Base-by-base conservation (phyloP, 495 filamentous ascomycete species). In the Trichocladium antarcticum region DNA sequence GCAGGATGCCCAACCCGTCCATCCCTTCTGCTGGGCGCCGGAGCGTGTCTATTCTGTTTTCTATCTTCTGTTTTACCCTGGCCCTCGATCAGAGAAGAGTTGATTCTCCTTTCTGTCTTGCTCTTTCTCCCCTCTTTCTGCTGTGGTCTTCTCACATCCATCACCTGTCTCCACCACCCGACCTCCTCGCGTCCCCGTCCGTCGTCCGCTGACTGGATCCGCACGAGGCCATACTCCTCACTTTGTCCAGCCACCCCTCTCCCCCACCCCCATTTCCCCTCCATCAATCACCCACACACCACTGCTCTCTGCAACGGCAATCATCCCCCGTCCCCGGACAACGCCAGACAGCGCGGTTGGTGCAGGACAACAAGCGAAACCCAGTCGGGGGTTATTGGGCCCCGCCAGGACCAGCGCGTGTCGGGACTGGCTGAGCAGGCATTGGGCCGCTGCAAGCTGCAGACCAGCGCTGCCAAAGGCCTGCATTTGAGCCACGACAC, bases 401-500 rank as follows among this genome's bases (percentile, higher is more conserved):
- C 62, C 51, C 42, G 46, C 45, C 42, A 29, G 28, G 45, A 49
- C 56, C 59, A 58, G 57, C 53, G 57, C 57, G 49, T 58, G 61
- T 53, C 57, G 63, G 66, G 53, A 69, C 62, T 69, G 68, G 67
- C 64, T 55, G 59, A 58, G 34, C 41, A 45, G 37, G 40, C 50
- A 74, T 74, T 74, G 69, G 71, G 69, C 70, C 67, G 68, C 61
- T 71, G 71, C 68, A 71, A 43, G 60, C 71, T 72, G 70, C 70
- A 72, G 62, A 63, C 66, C 63, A 64, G 59, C 66, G 63, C 66
- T 65, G 68, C 66, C 66, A 68, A 53, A 66, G 68, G 65, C 64
- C 68, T 61, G 73, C 69, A 78, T 73, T 77, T 72, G 75, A 78
- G 75, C 75, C 75, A 78, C 75, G 75, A 78, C 75, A 78, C 56